Conservation (phyloP, 1,284 basidiomycete genomes). For the Cutaneotrichosporon mucoides region DNA sequence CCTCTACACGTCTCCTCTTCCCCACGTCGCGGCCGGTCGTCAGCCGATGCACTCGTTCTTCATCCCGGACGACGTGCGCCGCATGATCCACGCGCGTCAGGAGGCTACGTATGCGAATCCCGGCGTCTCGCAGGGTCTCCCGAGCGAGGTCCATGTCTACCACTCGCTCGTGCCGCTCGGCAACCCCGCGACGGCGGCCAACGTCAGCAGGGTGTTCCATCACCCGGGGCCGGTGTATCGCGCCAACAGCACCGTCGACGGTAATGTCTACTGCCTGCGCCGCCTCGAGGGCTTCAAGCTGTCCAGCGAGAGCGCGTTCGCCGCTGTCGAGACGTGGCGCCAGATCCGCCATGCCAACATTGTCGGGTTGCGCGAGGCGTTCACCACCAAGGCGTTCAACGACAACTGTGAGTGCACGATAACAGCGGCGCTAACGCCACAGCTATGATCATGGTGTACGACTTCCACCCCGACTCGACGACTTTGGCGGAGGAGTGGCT, state of each 20-base stretch:
- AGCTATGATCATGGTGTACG: slow-evolving; percentile 91
- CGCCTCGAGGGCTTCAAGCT: slow-evolving; percentile 86
- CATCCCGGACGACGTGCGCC: slow-evolving; percentile 68
- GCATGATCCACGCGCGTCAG: slow-evolving; percentile 73
- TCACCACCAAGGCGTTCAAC: slow-evolving; percentile 88
- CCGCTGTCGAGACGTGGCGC: slow-evolving; percentile 81
- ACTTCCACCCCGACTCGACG: slow-evolving; percentile 79
- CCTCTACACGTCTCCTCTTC: slow-evolving; percentile 68
- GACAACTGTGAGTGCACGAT: slow-evolving; percentile 68
- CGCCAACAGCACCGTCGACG: slow-evolving; percentile 73
- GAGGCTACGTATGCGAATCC: slow-evolving; percentile 61
- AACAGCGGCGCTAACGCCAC: slow-evolving; percentile 9
- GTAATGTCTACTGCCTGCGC: slow-evolving; percentile 70
- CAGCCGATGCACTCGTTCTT: slow-evolving; percentile 57
- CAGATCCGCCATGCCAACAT: slow-evolving; percentile 82
- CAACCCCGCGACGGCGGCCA: slow-evolving; percentile 44
- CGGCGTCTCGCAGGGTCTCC: slow-evolving; percentile 54
- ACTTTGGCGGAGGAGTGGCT: slow-evolving; percentile 72
- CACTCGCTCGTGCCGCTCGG: slow-evolving; percentile 74
- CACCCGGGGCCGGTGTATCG: slow-evolving; percentile 73
- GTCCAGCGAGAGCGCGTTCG: slow-evolving; percentile 74
- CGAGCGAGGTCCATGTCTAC: slow-evolving; percentile 86
- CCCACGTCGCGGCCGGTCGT: slow-evolving; percentile 53
- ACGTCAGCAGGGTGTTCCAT: slow-evolving; percentile 65
- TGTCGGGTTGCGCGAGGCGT: slow-evolving; percentile 82